Base-by-base conservation (phyloP, 2,329 filamentous ascomycete species). In the Xylaria sp. region DNA sequence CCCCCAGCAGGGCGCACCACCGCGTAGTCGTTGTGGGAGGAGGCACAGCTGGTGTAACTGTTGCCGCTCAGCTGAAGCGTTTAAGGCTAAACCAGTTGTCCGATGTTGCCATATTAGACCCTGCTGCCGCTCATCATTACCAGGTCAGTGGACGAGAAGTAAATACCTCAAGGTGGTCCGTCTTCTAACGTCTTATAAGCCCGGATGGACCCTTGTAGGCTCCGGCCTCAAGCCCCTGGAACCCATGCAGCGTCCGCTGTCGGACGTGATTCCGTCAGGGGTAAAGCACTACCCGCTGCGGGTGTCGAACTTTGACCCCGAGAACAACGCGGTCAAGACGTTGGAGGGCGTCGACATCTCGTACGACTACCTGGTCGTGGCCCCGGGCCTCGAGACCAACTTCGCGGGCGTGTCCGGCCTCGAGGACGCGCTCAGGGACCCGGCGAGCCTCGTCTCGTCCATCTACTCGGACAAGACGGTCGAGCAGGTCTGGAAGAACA, bases 11-110 rank as follows among this genome's bases (percentile, higher is more conserved):
- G 46, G 56, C 62, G 24, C 77, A 74, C 59, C 87, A 90, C 76
- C 85, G 80, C 64, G 76, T 90, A 16, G 84, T 89, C 11, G 79
- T 90, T 2, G 75, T 90, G 22, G 87, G 87, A 45, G 86, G 81
- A 48, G 88, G 88, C 26, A 76, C 82, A 11, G 88, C 86, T 37
- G 88, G 88, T 44, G 71, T 89, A 16, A 72, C 82, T 1, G 80
- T 88, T 64, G 84, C 84, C 63, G 86, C 89, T 64, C 87, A 90
- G 72, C 79, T 91, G 2, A 78, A 89, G 39, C 61, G 63, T 16
- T 59, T 63, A 17, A 50, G 54, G 4, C 59, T 61, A 29, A 63
- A 70, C 21, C 63, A 65, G 17, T 68, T 67, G 52, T 65, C 67
- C 34, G 71, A 72, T 24, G 68, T 73, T 41, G 71, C 70, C 48